These are phyloP conservation scores for Amphichorda felina DNA, from an alignment of 2,329 filamentous ascomycete species.

Conservation along the genomic window DNA sequence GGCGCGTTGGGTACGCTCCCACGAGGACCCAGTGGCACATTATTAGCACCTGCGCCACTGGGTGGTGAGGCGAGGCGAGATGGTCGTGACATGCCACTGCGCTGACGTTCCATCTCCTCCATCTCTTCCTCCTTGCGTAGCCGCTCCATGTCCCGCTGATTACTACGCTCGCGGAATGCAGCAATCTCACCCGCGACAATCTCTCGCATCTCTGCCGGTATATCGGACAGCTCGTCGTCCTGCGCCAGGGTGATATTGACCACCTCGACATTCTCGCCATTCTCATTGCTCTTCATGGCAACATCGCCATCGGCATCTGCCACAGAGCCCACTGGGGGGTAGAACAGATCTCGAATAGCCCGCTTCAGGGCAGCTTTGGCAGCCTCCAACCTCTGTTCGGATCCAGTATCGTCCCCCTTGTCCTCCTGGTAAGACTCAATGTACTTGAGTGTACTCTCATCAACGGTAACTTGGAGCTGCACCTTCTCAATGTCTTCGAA, in stretches of 20 bases:
- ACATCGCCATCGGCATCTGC: conserved; percentile 56
- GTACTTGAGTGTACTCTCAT: conserved; percentile 73
- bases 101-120: conserved; percentile 70
- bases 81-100: conserved; percentile 49
- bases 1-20: too few species aligned
- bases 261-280: conserved; percentile 63
- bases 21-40: background rate
- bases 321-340: conserved; percentile 38
- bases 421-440: conserved; percentile 68
- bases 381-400: conserved; percentile 56
- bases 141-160: conserved; percentile 76
- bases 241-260: conserved; percentile 78
- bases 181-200: conserved; percentile 90
- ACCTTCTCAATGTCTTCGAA: conserved; percentile 54
- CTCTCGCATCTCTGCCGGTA: conserved; percentile 91
- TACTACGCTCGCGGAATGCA: conserved; percentile 87
- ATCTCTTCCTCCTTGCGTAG: conserved; percentile 83
- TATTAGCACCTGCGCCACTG: conserved; percentile 48
- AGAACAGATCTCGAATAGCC: conserved; percentile 60
- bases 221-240: conserved; percentile 91
- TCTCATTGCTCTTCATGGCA: conserved; percentile 53
- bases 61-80: conserved; percentile 65
- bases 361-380: conserved; percentile 57
- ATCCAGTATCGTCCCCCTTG: conserved; percentile 49
- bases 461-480: conserved; percentile 62